Base-by-base conservation (phyloP, 768 basidiomycete species). In the Lactarius akahatsu region DNA sequence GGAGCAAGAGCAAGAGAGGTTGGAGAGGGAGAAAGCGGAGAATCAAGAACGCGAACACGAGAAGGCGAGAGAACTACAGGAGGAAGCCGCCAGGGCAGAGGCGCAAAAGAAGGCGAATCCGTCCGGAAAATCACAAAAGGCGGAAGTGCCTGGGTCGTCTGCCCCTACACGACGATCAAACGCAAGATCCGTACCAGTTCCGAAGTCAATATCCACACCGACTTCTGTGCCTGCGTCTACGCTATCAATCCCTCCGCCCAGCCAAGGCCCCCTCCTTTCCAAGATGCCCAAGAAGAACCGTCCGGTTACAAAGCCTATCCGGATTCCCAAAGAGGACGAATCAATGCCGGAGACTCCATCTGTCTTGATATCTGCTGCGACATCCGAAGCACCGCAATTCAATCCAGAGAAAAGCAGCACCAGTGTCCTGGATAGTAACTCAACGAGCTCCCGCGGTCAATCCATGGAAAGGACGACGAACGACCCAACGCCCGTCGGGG, bases 251-350 rank as follows among this genome's bases (percentile, higher is more conserved):
- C 81, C 83, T 55, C 76, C 79, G n/a, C 73, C 76, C 5, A 72
- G 80, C 3, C 91, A 92, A 72, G 86, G 85, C 13, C 90, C 91
- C 20, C 83, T 93, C 40, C 78, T 91, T 47, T 92, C 91, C 28
- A 92, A 88, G 75, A 87, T 91, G 76, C 89, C 91, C 6, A 93
- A 92, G 81, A 93, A 93, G 76, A 90, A 80, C 71, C 92, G 88
- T 71, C 88, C 89, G 0, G 70, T 81, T 54, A 66, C 84, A 59
- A 89, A 87, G 71, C 81, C 83, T 13, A 80, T 85, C 70, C 85
- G 79, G 67, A 80, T 85, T 45, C 80, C 81, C 3, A 89, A 85
- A 74, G 90, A 91, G 40, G 88, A 84, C 38, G 81, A 84, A 18
- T 68, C 74, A 18, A 66, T 71, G 30, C 63, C 71, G 1, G 83